Percentiles rank a stretch among this genome's conserved stretches.
phyloP scores from a whole-genome alignment of 2,329 filamentous ascomycete species.

The Emergomyces orientalis region DNA sequence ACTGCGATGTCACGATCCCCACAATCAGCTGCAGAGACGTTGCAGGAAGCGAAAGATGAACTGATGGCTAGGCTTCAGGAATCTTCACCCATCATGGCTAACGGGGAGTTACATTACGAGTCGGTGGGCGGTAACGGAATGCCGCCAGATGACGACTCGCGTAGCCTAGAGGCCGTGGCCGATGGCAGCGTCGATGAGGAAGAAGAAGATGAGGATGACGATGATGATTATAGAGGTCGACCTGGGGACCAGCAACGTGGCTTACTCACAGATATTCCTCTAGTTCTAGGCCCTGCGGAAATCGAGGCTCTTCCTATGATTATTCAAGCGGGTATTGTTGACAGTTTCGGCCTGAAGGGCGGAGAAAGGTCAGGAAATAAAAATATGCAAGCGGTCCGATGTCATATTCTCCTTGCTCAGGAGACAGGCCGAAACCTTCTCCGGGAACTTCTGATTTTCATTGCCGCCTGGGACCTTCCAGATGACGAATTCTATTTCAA shows the following conservation, averaged over 20 bases:
- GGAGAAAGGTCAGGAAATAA: slow-evolving; percentile 51
- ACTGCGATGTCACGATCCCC: slow-evolving; percentile 39
- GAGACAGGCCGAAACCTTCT: slow-evolving; percentile 85
- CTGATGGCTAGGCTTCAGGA: slow-evolving; percentile 43
- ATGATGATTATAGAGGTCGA: slow-evolving; percentile 44
- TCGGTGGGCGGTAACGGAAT: slow-evolving; percentile 33
- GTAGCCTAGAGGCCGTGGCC: slow-evolving; percentile 35
- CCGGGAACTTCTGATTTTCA: slow-evolving; percentile 86
- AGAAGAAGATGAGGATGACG: slow-evolving; percentile 45
- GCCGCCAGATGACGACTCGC: slow-evolving; percentile 34
- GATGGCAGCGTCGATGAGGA: slow-evolving; percentile 39
- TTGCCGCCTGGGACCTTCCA: slow-evolving; percentile 91
- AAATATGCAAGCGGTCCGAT: slow-evolving; percentile 82
- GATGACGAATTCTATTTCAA: slow-evolving; percentile 94
- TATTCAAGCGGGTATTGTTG: slow-evolving; percentile 86
- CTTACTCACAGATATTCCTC: slow-evolving; percentile 82
- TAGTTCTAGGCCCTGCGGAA: slow-evolving; percentile 87
- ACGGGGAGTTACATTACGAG: slow-evolving; percentile 36
- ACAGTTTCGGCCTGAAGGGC: slow-evolving; percentile 62
- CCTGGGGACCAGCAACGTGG: slow-evolving; percentile 55
- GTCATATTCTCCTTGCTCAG: slow-evolving; percentile 78
- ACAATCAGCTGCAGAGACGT: slow-evolving; percentile 40
- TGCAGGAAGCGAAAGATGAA: slow-evolving; percentile 45
- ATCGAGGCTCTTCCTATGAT: slow-evolving; percentile 97
- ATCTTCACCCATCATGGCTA: slow-evolving; percentile 31